Evolutionary conservation across 805 yeast genomes (phyloP).

Genomic region (Komagataella populi): DNA sequence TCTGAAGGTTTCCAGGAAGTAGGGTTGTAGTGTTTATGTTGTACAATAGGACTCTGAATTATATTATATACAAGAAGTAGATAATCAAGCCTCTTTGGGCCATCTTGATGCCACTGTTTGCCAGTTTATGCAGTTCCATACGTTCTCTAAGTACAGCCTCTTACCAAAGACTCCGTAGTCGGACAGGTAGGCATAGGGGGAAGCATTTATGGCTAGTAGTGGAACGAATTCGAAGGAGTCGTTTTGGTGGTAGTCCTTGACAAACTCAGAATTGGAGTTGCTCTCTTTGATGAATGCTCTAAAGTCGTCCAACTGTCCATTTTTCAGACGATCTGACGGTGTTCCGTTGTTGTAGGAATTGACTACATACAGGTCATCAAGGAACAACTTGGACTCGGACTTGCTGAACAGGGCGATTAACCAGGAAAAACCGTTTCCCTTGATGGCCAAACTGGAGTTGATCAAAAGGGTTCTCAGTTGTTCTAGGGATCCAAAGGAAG

Average conservation of each 20-base stretch:
- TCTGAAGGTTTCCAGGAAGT: conserved; percentile 55
- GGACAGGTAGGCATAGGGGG: conserved; percentile 53
- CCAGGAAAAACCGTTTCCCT: conserved; percentile 91
- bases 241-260: conserved; percentile 22
- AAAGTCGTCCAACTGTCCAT: conserved; percentile 34
- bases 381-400: conserved; percentile 2
- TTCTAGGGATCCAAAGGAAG: conserved; percentile 61
- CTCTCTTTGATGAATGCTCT: conserved; percentile 8
- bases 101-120: conserved; percentile 43
- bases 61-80: not conserved
- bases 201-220: conserved; percentile 55
- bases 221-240: conserved; percentile 33
- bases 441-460: conserved; percentile 54
- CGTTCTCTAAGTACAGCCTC: conserved; percentile 54
- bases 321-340: conserved; percentile 49
- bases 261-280: conserved; percentile 1
- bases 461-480: conserved; percentile 64
- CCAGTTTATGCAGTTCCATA: conserved; percentile 82
- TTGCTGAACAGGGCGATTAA: conserved; percentile 37
- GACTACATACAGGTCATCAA: conserved; percentile 44
- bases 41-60: not conserved
- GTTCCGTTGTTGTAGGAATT: conserved; percentile 88
- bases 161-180: conserved; percentile 78
- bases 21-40: conserved; percentile 1
- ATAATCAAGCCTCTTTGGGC: conserved; percentile 6